A percentile compares a stretch with the other conserved stretches of the same genome.
These are phyloP conservation scores for Zancudomyces culisetae DNA, from an alignment of 371 early-diverging fungal genomes.

Conservation along the genomic window DNA sequence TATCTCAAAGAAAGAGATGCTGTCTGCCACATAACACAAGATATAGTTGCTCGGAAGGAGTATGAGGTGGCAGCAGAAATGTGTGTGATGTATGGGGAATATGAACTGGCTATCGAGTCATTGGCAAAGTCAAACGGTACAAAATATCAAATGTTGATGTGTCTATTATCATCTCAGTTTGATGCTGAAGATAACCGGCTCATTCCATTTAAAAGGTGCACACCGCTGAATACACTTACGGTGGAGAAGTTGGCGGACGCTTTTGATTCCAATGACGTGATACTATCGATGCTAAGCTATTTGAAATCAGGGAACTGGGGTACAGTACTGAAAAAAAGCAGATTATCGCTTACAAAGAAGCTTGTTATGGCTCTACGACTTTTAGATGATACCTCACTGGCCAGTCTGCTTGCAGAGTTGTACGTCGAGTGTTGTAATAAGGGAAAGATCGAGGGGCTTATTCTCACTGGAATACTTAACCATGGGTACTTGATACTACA, in stretches of 20 bases:
- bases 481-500: constrained; percentile 36
- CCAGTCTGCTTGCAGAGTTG: constrained; percentile 14
- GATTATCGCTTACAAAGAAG: constrained; percentile 27
- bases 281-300: constrained; percentile 19
- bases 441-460: constrained; percentile 31
- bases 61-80: constrained; percentile 69
- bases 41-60: constrained; percentile 43
- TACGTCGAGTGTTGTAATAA: constrained; percentile 12
- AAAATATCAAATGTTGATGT: constrained; percentile 13
- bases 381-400: constrained; percentile 27
- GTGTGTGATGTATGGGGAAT: constrained; percentile 62
- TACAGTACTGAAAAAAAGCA: constrained; percentile 11
- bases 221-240: constrained; percentile 7
- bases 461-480: constrained; percentile 30
- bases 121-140: constrained; percentile 36
- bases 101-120: constrained; percentile 50
- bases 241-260: not conserved
- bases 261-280: constrained; percentile 5
- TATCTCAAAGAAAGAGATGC: constrained; percentile 38
- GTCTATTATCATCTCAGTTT: not conserved
- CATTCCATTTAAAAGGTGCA: constrained; percentile 17
- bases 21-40: constrained; percentile 39
- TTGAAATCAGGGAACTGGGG: constrained; percentile 17
- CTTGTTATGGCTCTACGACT: constrained; percentile 35
- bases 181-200: not conserved